Evolutionary conservation across 352 stramenopile species (phyloP).

Genomic region (Globisporangium spinosum): DNA sequence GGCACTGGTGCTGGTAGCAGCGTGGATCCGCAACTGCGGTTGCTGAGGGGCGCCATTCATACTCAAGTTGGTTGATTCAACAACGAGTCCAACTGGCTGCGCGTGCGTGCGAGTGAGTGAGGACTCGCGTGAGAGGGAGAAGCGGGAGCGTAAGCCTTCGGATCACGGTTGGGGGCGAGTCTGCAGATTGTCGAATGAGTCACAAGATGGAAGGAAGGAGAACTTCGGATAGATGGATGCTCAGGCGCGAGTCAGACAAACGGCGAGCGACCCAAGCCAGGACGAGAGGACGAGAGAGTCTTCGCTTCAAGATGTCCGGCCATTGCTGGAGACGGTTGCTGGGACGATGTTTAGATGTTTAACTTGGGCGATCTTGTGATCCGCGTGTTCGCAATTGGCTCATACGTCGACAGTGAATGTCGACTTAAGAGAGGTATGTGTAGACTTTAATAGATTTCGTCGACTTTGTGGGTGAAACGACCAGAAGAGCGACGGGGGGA

Average conservation of each 20-base stretch:
- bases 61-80: not conserved
- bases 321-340: not conserved
- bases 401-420: not conserved
- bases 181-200: conserved; percentile 4
- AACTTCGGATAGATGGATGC: not conserved
- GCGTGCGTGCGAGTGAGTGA: not conserved
- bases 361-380: not conserved
- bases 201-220: not conserved
- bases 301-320: no score
- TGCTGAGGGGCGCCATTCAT: not conserved
- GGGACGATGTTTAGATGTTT: not conserved
- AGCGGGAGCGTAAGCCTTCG: not conserved
- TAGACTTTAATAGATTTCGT: not conserved
- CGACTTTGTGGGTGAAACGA: not conserved
- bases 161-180: not conserved
- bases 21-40: not conserved
- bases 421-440: not conserved
- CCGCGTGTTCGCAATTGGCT: not conserved
- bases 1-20: not conserved
- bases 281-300: not conserved
- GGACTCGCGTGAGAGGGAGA: no score
- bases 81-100: not conserved
- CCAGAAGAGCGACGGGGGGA: not conserved
- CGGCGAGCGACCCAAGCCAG: no score
- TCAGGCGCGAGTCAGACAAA: not conserved